Conservation (phyloP, 768 basidiomycete species). For the Sarcodon aspratus region DNA sequence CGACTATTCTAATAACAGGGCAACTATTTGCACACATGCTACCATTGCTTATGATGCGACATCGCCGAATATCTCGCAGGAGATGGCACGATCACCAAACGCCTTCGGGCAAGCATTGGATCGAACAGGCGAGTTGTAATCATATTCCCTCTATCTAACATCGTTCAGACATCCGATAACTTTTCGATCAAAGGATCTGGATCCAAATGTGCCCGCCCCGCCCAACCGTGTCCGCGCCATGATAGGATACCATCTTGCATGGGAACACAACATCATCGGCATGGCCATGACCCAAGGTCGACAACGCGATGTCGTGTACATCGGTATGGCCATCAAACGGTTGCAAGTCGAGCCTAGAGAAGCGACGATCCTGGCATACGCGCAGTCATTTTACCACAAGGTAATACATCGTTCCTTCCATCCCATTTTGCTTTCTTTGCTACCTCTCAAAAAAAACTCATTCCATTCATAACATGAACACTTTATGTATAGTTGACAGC, state of each 20-base stretch:
- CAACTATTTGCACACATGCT: slow-evolving; percentile 64
- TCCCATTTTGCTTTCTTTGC: not conserved
- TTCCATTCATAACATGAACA: not conserved
- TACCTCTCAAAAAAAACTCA: not conserved
- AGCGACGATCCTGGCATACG: slow-evolving; percentile 47
- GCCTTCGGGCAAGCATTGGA: slow-evolving; percentile 66
- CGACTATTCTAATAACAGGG: slow-evolving; percentile 27
- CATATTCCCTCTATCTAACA: not conserved
- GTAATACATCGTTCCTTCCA: slow-evolving; percentile 23
- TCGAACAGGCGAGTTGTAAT: slow-evolving; percentile 50
- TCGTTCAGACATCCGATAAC: slow-evolving; percentile 5
- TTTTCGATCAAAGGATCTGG: slow-evolving; percentile 28
- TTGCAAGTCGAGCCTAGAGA: slow-evolving; percentile 51
- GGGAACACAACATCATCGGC: slow-evolving; percentile 59
- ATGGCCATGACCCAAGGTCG: slow-evolving; percentile 81
- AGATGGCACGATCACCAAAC: slow-evolving; percentile 62
- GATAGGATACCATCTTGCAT: slow-evolving; percentile 71
- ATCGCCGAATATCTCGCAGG: slow-evolving; percentile 63
- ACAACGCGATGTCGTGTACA: slow-evolving; percentile 65
- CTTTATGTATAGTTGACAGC: slow-evolving; percentile 31
- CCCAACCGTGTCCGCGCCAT: slow-evolving; percentile 58
- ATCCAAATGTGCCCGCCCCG: slow-evolving; percentile 40
- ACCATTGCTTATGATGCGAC: slow-evolving; percentile 78
- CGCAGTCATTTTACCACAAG: slow-evolving; percentile 68
- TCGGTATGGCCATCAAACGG: slow-evolving; percentile 71